phyloP scores from a whole-genome alignment of 179 eudicot species.

The Beta lomatogona region DNA sequence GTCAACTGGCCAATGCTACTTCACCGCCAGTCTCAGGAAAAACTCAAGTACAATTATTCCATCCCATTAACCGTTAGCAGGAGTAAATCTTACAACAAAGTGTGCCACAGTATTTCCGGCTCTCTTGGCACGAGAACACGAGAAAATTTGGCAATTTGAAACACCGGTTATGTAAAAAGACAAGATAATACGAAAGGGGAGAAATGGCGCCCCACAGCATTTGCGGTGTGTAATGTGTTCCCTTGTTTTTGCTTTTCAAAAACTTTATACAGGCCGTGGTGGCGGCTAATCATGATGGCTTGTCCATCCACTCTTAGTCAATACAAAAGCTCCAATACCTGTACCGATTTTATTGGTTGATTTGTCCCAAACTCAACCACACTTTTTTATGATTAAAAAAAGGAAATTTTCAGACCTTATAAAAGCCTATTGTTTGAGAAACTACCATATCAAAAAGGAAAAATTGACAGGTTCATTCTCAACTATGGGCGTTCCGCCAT shows the following conservation, averaged over 20 bases:
- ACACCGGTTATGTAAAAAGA: background rate
- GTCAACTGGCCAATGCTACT: no score
- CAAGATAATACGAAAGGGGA: background rate
- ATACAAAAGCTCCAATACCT: conserved; percentile 1
- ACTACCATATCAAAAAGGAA: no score
- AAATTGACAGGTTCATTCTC: no score
- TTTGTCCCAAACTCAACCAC: conserved; percentile 5
- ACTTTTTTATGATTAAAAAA: background rate
- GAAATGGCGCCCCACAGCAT: conserved; percentile 17
- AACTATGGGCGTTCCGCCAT: no score
- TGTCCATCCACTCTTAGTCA: background rate
- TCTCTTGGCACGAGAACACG: no score
- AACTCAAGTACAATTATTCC: no score
- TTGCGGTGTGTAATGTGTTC: conserved; percentile 15
- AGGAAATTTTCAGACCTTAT: no score
- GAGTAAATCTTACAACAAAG: no score
- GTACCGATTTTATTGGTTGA: conserved; percentile 12
- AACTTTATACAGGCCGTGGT: conserved; percentile 16
- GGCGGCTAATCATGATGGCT: conserved; percentile 33
- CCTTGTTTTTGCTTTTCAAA: background rate
- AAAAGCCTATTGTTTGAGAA: no score
- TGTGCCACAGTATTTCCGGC: no score
- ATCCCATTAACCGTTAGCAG: no score
- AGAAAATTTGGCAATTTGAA: background rate
- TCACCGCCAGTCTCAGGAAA: no score